A percentile compares a stretch with the other conserved stretches of the same genome.
These are phyloP conservation scores for Aspergillus coremiiformis DNA, from an alignment of 495 filamentous ascomycete genomes.

Conservation along the genomic window DNA sequence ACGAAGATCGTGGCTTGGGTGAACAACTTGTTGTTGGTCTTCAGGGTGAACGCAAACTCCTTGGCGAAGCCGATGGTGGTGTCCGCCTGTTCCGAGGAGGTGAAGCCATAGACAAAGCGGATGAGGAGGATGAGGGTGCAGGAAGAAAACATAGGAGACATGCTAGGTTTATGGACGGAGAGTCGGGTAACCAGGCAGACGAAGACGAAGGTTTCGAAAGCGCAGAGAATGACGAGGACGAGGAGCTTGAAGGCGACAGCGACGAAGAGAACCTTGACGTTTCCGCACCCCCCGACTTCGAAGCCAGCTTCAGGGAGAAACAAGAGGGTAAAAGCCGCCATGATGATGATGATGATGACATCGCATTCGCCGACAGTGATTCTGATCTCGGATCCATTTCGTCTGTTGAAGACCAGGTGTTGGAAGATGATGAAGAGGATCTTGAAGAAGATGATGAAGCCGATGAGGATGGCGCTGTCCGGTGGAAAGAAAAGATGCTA, in stretches of 20 bases:
- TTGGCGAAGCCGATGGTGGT: slow-evolving; percentile 75
- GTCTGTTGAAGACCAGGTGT: slow-evolving; percentile 52
- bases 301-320: slow-evolving; percentile 34
- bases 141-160: slow-evolving; percentile 67
- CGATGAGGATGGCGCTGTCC: slow-evolving; percentile 57
- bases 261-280: slow-evolving; percentile 36
- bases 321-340: slow-evolving; percentile 35
- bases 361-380: slow-evolving; percentile 93
- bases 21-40: slow-evolving; percentile 89
- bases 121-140: slow-evolving; percentile 52
- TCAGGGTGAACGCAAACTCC: slow-evolving; percentile 70
- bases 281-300: slow-evolving; percentile 38
- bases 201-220: slow-evolving; percentile 57
- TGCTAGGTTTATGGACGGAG: slow-evolving; percentile 52
- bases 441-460: slow-evolving; percentile 43
- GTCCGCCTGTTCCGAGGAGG: slow-evolving; percentile 78
- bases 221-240: slow-evolving; percentile 54
- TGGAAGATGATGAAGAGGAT: slow-evolving; percentile 55
- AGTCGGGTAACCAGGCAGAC: slow-evolving; percentile 51
- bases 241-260: slow-evolving; percentile 25
- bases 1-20: slow-evolving; percentile 72
- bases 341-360: slow-evolving; percentile 52
- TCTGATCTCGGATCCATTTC: slow-evolving; percentile 90
- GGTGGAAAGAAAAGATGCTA: slow-evolving; percentile 83
- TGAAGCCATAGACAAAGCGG: slow-evolving; percentile 53